Conservation (phyloP, 2,329 filamentous ascomycete genomes). For the Colletotrichum graminicola region DNA sequence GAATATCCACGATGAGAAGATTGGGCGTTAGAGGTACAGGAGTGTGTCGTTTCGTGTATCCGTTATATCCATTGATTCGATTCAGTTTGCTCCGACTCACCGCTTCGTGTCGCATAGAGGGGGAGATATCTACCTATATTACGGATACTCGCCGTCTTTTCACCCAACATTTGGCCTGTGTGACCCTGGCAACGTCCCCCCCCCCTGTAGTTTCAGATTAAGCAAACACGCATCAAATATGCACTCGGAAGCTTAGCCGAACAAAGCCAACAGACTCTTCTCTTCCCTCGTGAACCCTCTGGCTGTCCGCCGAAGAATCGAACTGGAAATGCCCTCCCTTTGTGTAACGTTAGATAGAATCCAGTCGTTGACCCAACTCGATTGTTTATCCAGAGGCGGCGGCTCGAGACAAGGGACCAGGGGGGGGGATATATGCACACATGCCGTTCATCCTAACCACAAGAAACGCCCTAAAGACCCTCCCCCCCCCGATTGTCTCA, state of each 20-base stretch:
- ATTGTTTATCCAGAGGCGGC: background rate
- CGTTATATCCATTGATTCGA: slow-evolving; percentile 3
- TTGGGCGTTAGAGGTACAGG: background rate
- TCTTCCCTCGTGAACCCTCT: background rate
- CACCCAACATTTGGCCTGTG: slow-evolving; percentile 12
- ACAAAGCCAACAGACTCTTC: background rate
- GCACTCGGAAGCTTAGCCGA: slow-evolving; percentile 2
- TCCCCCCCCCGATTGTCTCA: background rate
- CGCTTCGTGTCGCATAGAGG: slow-evolving; percentile 14
- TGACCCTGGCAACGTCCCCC: slow-evolving; percentile 6
- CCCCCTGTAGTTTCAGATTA: slow-evolving; percentile 35
- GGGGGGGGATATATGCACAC: background rate
- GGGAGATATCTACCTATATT: slow-evolving; percentile 8
- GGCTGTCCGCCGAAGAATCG: background rate
- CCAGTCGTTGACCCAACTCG: background rate
- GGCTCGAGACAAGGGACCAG: background rate
- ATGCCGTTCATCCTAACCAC: background rate
- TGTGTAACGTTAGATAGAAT: background rate
- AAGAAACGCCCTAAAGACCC: background rate
- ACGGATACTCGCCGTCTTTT: slow-evolving; percentile 24
- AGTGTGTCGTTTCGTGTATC: background rate
- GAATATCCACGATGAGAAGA: background rate
- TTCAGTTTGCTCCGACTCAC: slow-evolving; percentile 4
- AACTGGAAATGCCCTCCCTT: background rate
- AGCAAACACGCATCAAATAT: slow-evolving; percentile 6